A percentile compares a stretch with the other conserved stretches of the same genome.
Evolutionary conservation across 164 flowering plant genomes (phyloP).

Genomic region (Berberis vulgaris): DNA sequence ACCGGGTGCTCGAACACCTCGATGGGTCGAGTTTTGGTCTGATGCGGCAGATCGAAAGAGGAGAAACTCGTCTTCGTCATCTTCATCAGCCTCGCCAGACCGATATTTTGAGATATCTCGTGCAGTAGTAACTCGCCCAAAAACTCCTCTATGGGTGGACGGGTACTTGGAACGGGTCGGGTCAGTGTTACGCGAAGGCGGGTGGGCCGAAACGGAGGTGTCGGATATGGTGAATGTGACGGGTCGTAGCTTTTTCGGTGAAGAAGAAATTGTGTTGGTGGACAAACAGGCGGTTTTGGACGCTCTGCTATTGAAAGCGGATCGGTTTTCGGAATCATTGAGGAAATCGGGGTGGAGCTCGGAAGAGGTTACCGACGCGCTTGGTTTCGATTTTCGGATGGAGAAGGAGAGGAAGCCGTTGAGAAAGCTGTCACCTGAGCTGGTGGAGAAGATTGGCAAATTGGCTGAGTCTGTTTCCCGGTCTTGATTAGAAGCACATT

Average conservation of each 20-base stretch:
- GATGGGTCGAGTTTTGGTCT: slow-evolving; percentile 99
- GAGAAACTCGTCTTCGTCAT: slow-evolving; percentile 47
- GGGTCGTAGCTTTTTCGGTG: slow-evolving; percentile 59
- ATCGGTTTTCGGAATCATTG: slow-evolving; percentile 62
- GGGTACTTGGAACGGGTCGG: slow-evolving; percentile 64
- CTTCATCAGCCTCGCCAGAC: slow-evolving; percentile 57
- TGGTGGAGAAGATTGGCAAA: slow-evolving; percentile 60
- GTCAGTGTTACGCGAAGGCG: slow-evolving; percentile 66
- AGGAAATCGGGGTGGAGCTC: slow-evolving; percentile 92
- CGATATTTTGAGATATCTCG: slow-evolving; percentile 39
- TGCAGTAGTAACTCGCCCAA: slow-evolving; percentile 12
- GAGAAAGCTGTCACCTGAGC: slow-evolving; percentile 69
- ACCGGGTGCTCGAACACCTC: slow-evolving; percentile 40
- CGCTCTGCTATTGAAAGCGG: slow-evolving; percentile 65
- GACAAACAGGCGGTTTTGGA: slow-evolving; percentile 76
- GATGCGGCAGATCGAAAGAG: slow-evolving; percentile 77
- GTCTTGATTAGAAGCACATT: slow-evolving; percentile 18
- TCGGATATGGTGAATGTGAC: slow-evolving; percentile 64
- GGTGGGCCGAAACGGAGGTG: slow-evolving; percentile 88
- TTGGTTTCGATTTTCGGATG: slow-evolving; percentile 69
- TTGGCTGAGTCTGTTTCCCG: slow-evolving; percentile 71
- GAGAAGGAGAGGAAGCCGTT: slow-evolving; percentile 55
- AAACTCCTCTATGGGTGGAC: slow-evolving; percentile 65
- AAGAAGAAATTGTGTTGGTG: slow-evolving; percentile 47
- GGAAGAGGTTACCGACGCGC: slow-evolving; percentile 79